Base-by-base conservation (phyloP, 495 filamentous ascomycete species). In the Pyrenopolyporus hunteri region DNA sequence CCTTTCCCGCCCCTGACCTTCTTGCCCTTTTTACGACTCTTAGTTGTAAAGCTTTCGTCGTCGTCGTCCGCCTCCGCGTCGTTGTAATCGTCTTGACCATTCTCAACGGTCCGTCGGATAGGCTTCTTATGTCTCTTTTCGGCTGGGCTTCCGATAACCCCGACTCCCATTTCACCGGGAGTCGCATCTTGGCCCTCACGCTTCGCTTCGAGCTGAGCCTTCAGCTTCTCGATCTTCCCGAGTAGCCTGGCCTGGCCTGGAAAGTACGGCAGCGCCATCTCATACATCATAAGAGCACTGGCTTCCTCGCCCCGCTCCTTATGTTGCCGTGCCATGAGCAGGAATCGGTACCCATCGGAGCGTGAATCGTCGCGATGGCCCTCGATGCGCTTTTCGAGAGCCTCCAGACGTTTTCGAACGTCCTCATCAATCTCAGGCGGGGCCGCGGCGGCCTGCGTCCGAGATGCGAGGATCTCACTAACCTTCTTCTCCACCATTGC, bases 271-370 rank as follows among this genome's bases (percentile, higher is more conserved):
- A 90, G 73, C 1, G 94, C 94, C 29, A 91, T 76, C 69, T 91
- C 86, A 60, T 95, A 97, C 86, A 95, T 92, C 65, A 81, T 87
- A 63, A 98, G 71, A 0, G 93, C 92, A 19, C 84, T 89, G 3
- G 76, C 74, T 39, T 93, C 85, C 57, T 97, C 90, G 0, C 91
- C 91, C 1, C 87, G 80, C 20, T 87, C 89, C 57, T 90, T 89
- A 62, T 96, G 91, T 66, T 97, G 92, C 60, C 94, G 91, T 0
- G 92, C 94, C 84, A 96, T 93, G 11, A 97, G 79, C 48, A 97
- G 72, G 62, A 88, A 91, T 0, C 89, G 90, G 13, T 97, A 70
- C 0, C 93, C 93, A 57, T 97, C 89, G 0, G 90, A 84, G 42
- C 89, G 81, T 3, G 80, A 78, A 68, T 93, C 89, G 39, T 95